Conservation (phyloP, 1,284 basidiomycete genomes). For the Cystobasidium pallidum region DNA sequence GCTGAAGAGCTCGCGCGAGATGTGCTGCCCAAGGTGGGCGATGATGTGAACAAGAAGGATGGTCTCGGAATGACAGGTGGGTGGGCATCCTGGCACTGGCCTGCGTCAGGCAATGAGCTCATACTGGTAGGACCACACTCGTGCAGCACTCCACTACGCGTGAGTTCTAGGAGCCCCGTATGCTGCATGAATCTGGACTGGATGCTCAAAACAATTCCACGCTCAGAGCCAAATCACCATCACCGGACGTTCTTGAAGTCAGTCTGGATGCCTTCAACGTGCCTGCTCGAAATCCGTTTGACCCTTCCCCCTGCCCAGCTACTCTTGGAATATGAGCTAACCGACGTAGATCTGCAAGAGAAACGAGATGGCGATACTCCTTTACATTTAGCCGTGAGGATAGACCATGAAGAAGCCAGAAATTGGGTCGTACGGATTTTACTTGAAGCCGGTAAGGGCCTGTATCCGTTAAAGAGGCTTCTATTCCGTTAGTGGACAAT, state of each 20-base stretch:
- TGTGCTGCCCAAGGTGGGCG: slow-evolving; percentile 59
- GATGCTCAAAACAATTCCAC: slow-evolving; percentile 2
- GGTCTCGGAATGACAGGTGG: slow-evolving; percentile 57
- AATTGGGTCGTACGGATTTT: slow-evolving; percentile 66
- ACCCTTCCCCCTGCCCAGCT: slow-evolving; percentile 67
- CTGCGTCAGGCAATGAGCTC: too few relatives aligned
- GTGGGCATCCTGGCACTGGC: not conserved
- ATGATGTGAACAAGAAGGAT: slow-evolving; percentile 74
- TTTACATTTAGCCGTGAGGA: slow-evolving; percentile 73
- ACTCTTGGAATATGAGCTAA: slow-evolving; percentile 72
- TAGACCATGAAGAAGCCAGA: slow-evolving; percentile 67
- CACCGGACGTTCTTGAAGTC: slow-evolving; percentile 37
- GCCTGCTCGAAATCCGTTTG: slow-evolving; percentile 34
- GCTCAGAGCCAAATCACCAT: slow-evolving; percentile 23
- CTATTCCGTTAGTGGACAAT: too few relatives aligned
- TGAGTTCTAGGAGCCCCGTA: slow-evolving; percentile 58
- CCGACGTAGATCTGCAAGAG: slow-evolving; percentile 83
- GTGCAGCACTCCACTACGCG: slow-evolving; percentile 76
- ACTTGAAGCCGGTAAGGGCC: slow-evolving; percentile 70
- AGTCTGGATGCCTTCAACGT: slow-evolving; percentile 25
- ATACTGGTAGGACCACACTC: too few relatives aligned
- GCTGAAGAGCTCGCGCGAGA: slow-evolving; percentile 70
- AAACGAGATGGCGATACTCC: slow-evolving; percentile 75
- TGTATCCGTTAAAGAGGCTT: too few relatives aligned
- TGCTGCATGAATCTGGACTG: too few relatives aligned